phyloP scores from a whole-genome alignment of 2,329 filamentous ascomycete species.

The Alternaria ventricosa region DNA sequence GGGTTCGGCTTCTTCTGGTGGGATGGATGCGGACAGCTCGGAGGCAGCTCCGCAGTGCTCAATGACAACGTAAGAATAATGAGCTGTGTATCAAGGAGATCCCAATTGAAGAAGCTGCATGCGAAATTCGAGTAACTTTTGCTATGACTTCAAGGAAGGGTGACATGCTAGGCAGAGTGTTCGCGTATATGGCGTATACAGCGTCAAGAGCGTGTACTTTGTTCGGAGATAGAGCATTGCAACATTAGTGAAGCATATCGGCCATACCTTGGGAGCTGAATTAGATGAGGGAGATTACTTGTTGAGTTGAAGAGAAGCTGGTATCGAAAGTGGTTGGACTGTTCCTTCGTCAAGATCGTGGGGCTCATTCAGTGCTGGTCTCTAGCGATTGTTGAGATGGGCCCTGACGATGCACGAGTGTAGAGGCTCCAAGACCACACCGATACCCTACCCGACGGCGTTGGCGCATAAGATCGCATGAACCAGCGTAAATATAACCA shows the following conservation, averaged over 20 bases:
- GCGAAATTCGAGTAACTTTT: not conserved
- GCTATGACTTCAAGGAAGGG: not conserved
- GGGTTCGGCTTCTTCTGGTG: slow-evolving; percentile 10
- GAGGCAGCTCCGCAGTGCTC: not conserved
- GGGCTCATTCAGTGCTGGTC: not conserved
- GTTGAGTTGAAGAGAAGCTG: not conserved
- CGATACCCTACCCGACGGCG: not conserved
- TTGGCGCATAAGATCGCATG: not conserved
- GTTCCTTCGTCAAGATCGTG: not conserved
- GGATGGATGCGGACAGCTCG: not conserved
- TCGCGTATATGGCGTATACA: slow-evolving; percentile 21
- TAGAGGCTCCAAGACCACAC: not conserved
- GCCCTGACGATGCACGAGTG: not conserved
- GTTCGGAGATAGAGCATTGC: not conserved
- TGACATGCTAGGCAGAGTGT: not conserved
- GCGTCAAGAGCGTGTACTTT: slow-evolving; percentile 28
- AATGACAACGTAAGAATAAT: not conserved
- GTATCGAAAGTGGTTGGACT: not conserved
- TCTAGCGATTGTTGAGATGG: not conserved
- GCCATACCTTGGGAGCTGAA: not conserved
- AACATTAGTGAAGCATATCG: not conserved
- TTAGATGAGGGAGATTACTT: not conserved
- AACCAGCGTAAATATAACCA: not conserved
- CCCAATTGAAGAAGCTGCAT: not conserved
- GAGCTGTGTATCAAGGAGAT: not conserved